These are phyloP conservation scores for Croton setiger DNA, from an alignment of 441 rosid species.

Conservation along the genomic window DNA sequence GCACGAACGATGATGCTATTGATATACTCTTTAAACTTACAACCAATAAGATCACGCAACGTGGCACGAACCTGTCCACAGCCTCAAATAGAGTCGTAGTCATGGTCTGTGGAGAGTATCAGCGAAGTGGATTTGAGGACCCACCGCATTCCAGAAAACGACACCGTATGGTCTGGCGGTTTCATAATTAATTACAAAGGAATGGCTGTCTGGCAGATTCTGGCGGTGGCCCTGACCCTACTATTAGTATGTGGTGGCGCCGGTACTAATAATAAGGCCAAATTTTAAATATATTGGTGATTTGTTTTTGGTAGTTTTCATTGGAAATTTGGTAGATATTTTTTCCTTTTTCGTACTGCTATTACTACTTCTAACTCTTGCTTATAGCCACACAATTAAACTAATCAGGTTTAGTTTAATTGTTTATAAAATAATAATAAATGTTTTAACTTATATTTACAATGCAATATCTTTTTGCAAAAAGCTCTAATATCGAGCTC, in stretches of 20 bases:
- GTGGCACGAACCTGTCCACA: neutral
- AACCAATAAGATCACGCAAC: neutral
- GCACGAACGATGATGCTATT: neutral
- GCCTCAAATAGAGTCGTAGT: neutral
- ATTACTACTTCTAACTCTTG: too few relatives aligned
- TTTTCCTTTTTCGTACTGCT: too few relatives aligned
- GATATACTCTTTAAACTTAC: neutral
- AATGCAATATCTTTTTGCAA: too few relatives aligned
- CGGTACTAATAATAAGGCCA: neutral
- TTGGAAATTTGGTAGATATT: too few relatives aligned
- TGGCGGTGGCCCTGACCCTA: neutral
- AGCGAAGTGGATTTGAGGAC: conserved; percentile 16
- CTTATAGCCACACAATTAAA: too few relatives aligned
- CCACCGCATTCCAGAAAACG: neutral
- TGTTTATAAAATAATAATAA: too few relatives aligned
- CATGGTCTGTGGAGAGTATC: conserved; percentile 6
- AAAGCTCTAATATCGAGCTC: too few relatives aligned
- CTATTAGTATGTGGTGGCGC: neutral
- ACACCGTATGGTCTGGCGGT: neutral
- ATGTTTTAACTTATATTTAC: too few relatives aligned
- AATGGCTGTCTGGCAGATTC: neutral
- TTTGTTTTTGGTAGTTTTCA: neutral
- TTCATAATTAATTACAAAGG: neutral
- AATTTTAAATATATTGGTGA: neutral
- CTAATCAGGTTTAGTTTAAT: too few relatives aligned